Evolutionary conservation across 768 basidiomycete genomes (phyloP).

Genomic region (Pleurotus ostreatus): DNA sequence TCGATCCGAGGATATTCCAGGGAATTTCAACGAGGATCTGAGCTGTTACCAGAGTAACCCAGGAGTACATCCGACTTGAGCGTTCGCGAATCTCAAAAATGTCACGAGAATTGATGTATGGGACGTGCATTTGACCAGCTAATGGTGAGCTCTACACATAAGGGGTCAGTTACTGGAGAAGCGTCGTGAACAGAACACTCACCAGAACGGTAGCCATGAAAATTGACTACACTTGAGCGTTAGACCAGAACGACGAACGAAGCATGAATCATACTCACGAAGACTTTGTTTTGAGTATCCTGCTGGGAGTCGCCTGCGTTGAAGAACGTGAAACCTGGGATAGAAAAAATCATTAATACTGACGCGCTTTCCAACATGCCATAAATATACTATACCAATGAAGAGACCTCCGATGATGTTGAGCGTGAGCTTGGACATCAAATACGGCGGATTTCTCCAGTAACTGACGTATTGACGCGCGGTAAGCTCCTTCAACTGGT

Average conservation of each 20-base stretch:
- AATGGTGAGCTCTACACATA: constrained; percentile 36
- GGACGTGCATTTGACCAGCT: constrained; percentile 60
- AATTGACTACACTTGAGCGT: constrained; percentile 32
- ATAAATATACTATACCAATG: constrained; percentile 25
- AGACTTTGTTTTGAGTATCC: constrained; percentile 64
- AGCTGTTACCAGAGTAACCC: constrained; percentile 53
- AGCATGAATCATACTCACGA: constrained; percentile 35
- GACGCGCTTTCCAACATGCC: no score
- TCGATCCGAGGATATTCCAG: constrained; percentile 57
- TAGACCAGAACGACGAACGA: not conserved
- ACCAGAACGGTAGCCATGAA: constrained; percentile 50
- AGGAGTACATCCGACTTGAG: constrained; percentile 57
- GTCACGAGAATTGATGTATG: constrained; percentile 53
- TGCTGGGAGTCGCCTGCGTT: constrained; percentile 48
- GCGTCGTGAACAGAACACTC: constrained; percentile 43
- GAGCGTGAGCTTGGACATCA: constrained; percentile 54
- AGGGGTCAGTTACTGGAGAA: constrained; percentile 21
- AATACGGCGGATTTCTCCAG: constrained; percentile 58
- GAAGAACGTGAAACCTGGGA: constrained; percentile 53
- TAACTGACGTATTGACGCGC: constrained; percentile 41
- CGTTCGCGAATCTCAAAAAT: constrained; percentile 70
- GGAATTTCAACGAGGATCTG: constrained; percentile 56
- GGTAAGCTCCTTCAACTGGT: constrained; percentile 42
- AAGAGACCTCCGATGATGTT: constrained; percentile 53
- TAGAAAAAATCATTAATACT: no score